phyloP scores from a whole-genome alignment of 352 stramenopile genomes.

The Globisporangium emineosum region DNA sequence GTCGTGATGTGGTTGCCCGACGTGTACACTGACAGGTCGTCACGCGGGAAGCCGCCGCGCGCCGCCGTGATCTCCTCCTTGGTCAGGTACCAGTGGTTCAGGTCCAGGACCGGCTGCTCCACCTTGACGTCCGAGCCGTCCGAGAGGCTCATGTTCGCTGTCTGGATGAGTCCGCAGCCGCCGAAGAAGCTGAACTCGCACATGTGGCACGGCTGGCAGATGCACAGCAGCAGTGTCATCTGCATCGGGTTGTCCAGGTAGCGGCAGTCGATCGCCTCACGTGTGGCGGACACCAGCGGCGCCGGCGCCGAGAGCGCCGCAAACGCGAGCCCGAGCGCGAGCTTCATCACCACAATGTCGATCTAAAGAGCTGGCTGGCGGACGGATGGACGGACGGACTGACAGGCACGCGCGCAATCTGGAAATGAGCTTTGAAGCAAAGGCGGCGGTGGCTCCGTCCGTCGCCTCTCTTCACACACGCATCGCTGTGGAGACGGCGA shows the following conservation, averaged over 20 bases:
- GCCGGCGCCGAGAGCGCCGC: not conserved
- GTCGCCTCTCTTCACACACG: not conserved
- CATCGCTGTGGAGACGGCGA: not conserved
- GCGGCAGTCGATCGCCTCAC: slow-evolving; percentile 19
- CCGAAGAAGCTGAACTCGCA: slow-evolving; percentile 30
- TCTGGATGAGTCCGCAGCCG: slow-evolving; percentile 23
- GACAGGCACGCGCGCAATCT: not conserved
- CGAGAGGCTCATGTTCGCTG: slow-evolving; percentile 16
- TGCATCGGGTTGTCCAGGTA: slow-evolving; percentile 19
- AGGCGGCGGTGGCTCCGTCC: too few species aligned
- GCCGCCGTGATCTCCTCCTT: slow-evolving; percentile 45
- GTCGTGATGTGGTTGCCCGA: slow-evolving; percentile 44
- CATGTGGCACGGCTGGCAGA: slow-evolving; percentile 42
- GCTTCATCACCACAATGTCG: slow-evolving; percentile 5
- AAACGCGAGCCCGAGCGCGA: slow-evolving; percentile 7
- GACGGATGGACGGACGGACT: not conserved
- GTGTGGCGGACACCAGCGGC: not conserved
- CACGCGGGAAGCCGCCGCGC: slow-evolving; percentile 38
- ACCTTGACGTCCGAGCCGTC: slow-evolving; percentile 27
- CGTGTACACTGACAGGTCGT: slow-evolving; percentile 39
- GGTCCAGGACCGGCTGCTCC: slow-evolving; percentile 41
- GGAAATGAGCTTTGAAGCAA: slow-evolving; percentile 6
- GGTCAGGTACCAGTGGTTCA: slow-evolving; percentile 59
- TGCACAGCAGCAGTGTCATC: slow-evolving; percentile 26
- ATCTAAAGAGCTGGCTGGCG: not conserved